phyloP scores from a whole-genome alignment of 495 filamentous ascomycete species.

The Rostrohypoxylon terebratum region DNA sequence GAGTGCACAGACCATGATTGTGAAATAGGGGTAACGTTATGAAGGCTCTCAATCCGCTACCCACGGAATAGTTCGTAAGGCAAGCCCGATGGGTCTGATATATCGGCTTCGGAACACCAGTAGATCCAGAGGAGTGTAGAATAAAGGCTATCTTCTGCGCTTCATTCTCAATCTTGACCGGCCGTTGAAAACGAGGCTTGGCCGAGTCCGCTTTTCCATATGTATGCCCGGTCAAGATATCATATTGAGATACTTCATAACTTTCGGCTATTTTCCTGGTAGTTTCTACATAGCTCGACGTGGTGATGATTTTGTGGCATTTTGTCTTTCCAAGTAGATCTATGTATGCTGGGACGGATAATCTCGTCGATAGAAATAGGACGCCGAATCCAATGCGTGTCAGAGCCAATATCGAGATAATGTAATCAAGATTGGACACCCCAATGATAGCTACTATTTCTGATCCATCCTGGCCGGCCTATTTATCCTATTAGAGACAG shows the following conservation, averaged over 20 bases:
- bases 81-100: conserved; percentile 44
- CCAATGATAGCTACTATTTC: conserved; percentile 60
- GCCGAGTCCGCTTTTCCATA: conserved; percentile 30
- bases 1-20: conserved; percentile 61
- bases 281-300: conserved; percentile 43
- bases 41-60: conserved; percentile 43
- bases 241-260: conserved; percentile 22
- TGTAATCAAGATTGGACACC: conserved; percentile 58
- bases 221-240: conserved; percentile 24
- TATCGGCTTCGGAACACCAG: conserved; percentile 67
- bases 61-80: conserved; percentile 47
- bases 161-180: conserved; percentile 39
- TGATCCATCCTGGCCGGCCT: conserved; percentile 47
- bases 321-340: conserved; percentile 56
- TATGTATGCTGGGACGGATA: conserved; percentile 58
- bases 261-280: conserved; percentile 42
- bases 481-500: conserved; percentile 19
- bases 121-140: conserved; percentile 65
- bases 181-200: conserved; percentile 21
- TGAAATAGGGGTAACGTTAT: conserved; percentile 49
- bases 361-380: conserved; percentile 60
- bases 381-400: conserved; percentile 61
- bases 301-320: conserved; percentile 51
- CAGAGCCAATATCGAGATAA: conserved; percentile 58
- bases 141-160: conserved; percentile 49